Conservation (phyloP, 2,329 filamentous ascomycete species). For the Monosporascus ibericus region DNA sequence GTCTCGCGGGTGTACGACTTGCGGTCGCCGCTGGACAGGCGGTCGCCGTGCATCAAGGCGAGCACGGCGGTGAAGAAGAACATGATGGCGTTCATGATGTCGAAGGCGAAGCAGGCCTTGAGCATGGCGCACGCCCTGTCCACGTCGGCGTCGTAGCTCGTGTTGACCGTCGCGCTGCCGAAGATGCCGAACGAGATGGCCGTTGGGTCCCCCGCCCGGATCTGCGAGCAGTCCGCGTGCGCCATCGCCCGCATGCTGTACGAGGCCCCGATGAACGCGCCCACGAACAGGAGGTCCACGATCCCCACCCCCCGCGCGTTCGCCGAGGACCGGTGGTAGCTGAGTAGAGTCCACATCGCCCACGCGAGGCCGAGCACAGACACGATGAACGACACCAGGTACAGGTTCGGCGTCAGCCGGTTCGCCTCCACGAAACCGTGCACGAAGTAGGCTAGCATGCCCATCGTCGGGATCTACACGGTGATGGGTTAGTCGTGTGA, state of each 20-base stretch:
- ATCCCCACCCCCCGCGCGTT: slow-evolving; percentile 57
- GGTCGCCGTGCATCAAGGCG: slow-evolving; percentile 53
- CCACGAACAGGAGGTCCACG: slow-evolving; percentile 56
- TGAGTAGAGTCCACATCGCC: slow-evolving; percentile 60
- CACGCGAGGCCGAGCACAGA: slow-evolving; percentile 57
- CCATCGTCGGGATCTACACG: slow-evolving; percentile 54
- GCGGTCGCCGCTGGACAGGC: slow-evolving; percentile 28
- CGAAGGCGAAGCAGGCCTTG: slow-evolving; percentile 83
- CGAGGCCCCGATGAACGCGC: slow-evolving; percentile 57
- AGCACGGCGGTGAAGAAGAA: slow-evolving; percentile 73
- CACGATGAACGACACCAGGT: slow-evolving; percentile 64
- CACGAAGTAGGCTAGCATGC: slow-evolving; percentile 63
- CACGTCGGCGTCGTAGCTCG: slow-evolving; percentile 43
- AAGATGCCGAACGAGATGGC: slow-evolving; percentile 57
- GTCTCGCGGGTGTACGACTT: slow-evolving; percentile 38
- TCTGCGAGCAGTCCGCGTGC: slow-evolving; percentile 60
- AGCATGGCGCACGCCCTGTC: slow-evolving; percentile 86
- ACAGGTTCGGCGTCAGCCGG: slow-evolving; percentile 53
- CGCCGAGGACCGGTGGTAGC: slow-evolving; percentile 55
- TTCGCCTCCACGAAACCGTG: slow-evolving; percentile 52
- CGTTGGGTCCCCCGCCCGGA: slow-evolving; percentile 43
- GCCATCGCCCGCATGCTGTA: slow-evolving; percentile 55
- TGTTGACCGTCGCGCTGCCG: slow-evolving; percentile 45
- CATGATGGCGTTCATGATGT: slow-evolving; percentile 79
- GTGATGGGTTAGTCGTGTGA: background rate